phyloP scores from a whole-genome alignment of 2,329 filamentous ascomycete genomes.

The Teratosphaeria gauchensis region DNA sequence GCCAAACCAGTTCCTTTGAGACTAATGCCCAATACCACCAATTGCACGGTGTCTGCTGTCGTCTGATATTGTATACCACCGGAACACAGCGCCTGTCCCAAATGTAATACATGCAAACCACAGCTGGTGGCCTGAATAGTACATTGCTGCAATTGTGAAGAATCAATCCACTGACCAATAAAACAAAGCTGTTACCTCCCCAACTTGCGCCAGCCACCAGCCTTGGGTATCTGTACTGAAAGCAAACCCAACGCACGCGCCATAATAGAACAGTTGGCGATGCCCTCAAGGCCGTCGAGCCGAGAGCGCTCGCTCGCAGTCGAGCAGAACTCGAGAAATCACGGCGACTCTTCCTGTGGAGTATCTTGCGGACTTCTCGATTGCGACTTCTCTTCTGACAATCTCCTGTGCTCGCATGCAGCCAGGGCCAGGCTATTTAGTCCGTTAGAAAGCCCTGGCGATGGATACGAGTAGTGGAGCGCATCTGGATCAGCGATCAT shows the following conservation, averaged over 20 bases:
- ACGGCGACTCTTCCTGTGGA: neutral
- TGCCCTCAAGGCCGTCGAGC: neutral
- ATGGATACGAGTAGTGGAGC: conserved; percentile 28
- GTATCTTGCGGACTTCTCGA: conserved; percentile 13
- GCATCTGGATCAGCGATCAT: conserved; percentile 23
- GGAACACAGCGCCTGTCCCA: neutral
- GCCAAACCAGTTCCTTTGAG: neutral
- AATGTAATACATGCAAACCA: neutral
- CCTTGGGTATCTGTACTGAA: neutral
- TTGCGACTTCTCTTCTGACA: conserved; percentile 22
- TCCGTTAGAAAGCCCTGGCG: conserved; percentile 28
- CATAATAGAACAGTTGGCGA: neutral
- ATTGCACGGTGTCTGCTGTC: neutral
- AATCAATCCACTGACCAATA: no score
- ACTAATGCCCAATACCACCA: neutral
- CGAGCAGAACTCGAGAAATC: neutral
- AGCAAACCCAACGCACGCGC: neutral
- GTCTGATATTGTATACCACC: neutral
- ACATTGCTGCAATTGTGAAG: neutral
- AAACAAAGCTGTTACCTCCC: neutral
- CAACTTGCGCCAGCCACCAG: neutral
- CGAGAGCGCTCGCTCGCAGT: neutral
- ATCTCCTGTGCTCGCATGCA: conserved; percentile 25
- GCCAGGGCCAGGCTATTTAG: conserved; percentile 29
- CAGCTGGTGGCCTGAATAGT: neutral